Conservation (phyloP, 805 yeast species). For the Blastobotrys peoriensis region DNA sequence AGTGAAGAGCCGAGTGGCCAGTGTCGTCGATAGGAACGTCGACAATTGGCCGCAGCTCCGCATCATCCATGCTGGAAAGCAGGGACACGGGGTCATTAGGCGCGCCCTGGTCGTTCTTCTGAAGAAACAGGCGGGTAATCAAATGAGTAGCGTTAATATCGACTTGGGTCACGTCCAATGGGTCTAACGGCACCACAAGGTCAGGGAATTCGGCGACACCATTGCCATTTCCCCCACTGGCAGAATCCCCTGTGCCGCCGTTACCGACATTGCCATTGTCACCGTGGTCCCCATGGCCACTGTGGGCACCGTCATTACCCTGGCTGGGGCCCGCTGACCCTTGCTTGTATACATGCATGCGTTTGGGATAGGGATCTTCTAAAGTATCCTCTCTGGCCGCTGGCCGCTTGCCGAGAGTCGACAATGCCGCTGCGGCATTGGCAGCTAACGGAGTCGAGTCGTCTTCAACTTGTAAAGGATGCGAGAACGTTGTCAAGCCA, state of each 20-base stretch:
- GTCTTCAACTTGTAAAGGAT: slow-evolving; percentile 17
- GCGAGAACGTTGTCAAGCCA: slow-evolving; percentile 10
- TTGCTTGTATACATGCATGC: not conserved
- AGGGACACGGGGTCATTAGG: slow-evolving; percentile 2
- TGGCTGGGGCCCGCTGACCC: too few relatives aligned
- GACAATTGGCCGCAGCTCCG: slow-evolving; percentile 41
- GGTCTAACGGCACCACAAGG: slow-evolving; percentile 35
- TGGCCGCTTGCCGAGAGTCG: slow-evolving; percentile 13
- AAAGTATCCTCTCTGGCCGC: not conserved
- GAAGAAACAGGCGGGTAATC: slow-evolving; percentile 4
- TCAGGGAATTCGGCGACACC: slow-evolving; percentile 19
- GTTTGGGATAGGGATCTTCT: not conserved
- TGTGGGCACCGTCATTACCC: not conserved
- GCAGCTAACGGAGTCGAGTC: slow-evolving; percentile 17
- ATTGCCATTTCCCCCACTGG: too few relatives aligned
- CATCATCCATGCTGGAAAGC: slow-evolving; percentile 13
- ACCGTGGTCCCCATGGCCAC: not conserved
- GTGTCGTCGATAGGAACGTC: slow-evolving; percentile 88
- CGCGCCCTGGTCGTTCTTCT: slow-evolving; percentile 1
- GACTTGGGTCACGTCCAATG: slow-evolving; percentile 29
- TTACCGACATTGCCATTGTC: not conserved
- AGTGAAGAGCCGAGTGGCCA: slow-evolving; percentile 90
- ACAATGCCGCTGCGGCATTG: slow-evolving; percentile 20
- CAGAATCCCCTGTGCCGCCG: not conserved
- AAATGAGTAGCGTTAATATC: slow-evolving; percentile 6